These are phyloP conservation scores for Exophiala sideris DNA, from an alignment of 2,329 filamentous ascomycete genomes.

Conservation along the genomic window DNA sequence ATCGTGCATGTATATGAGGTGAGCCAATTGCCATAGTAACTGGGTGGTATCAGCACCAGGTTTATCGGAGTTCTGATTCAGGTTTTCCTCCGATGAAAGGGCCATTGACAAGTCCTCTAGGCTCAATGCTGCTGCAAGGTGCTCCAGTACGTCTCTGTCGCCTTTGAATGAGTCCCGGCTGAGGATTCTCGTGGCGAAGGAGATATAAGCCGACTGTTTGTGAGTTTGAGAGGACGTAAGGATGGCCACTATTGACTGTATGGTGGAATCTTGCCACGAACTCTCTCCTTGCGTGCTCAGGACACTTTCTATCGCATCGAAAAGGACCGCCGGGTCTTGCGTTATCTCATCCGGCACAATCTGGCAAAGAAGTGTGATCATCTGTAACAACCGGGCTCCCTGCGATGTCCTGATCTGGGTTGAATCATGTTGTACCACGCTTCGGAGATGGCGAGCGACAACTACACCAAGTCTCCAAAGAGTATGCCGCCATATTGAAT, in stretches of 20 bases:
- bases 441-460: conserved; percentile 16
- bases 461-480: conserved; percentile 13
- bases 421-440: conserved; percentile 1
- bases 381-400: conserved; percentile 13
- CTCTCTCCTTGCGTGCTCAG: conserved; percentile 3
- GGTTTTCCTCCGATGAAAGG: conserved; percentile 13
- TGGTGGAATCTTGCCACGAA: conserved; percentile 5
- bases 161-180: conserved; percentile 10
- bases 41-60: conserved; percentile 38
- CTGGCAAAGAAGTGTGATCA: conserved; percentile 33
- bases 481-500: conserved; percentile 7
- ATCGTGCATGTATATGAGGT: conserved; percentile 57
- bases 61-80: conserved; percentile 33
- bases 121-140: conserved; percentile 10
- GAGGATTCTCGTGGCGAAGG: conserved; percentile 17
- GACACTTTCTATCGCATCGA: conserved; percentile 12
- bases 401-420: conserved; percentile 3
- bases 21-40: conserved; percentile 56
- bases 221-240: conserved; percentile 7
- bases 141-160: conserved; percentile 3
- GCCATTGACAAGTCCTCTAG: conserved; percentile 10
- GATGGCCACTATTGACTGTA: conserved; percentile 9
- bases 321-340: conserved; percentile 8
- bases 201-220: conserved; percentile 8
- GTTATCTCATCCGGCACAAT: conserved; percentile 40